These are phyloP conservation scores for Candida albicans DNA, from an alignment of 1,139 yeast genomes.

Conservation along the genomic window DNA sequence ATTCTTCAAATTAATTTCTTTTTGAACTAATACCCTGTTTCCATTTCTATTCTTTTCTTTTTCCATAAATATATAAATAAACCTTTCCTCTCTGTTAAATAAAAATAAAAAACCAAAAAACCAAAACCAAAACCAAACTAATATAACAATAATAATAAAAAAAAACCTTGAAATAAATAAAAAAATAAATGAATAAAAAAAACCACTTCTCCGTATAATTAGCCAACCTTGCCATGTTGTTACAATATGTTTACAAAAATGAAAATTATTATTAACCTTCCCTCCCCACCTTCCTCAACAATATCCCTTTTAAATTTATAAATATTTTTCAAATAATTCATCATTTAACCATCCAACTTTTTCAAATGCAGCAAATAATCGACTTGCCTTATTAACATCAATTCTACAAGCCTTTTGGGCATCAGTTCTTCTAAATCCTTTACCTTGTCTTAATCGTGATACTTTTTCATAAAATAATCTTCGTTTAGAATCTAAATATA, in stretches of 20 bases:
- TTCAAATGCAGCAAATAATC: conserved; percentile 90
- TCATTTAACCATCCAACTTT: conserved; percentile 95
- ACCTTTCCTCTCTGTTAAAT: too few species aligned
- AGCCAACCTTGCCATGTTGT: too few species aligned
- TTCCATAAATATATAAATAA: too few species aligned
- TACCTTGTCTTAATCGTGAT: conserved; percentile 65
- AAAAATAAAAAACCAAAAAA: neutral
- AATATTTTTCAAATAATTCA: conserved; percentile 58
- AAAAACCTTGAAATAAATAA: neutral
- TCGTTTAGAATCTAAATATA: conserved; percentile 89
- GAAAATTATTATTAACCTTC: neutral
- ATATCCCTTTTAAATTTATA: conserved; percentile 8
- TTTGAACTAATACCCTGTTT: too few species aligned
- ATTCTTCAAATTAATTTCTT: too few species aligned
- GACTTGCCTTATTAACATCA: conserved; percentile 93
- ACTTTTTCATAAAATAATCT: conserved; percentile 89
- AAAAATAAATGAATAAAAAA: neutral
- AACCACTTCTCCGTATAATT: neutral
- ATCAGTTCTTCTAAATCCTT: conserved; percentile 94
- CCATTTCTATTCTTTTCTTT: too few species aligned
- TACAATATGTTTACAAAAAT: neutral
- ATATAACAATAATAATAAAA: neutral
- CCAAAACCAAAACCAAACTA: neutral
- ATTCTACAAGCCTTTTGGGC: conserved; percentile 97
- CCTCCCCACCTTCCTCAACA: neutral